phyloP scores from a whole-genome alignment of 495 filamentous ascomycete genomes.

The Penicillium alfredii region DNA sequence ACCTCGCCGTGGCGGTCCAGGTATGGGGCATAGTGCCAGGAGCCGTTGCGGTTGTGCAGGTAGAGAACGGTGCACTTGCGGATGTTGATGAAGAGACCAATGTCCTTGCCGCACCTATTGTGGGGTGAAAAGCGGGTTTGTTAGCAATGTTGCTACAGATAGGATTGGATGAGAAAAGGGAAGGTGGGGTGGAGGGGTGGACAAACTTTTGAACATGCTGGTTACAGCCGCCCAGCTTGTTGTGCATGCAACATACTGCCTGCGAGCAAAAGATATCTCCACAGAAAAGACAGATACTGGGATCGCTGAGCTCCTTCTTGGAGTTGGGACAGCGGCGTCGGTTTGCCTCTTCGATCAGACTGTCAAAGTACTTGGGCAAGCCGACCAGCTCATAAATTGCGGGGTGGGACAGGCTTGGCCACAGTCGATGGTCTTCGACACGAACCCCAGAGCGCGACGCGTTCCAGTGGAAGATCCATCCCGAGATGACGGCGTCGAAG shows the following conservation, averaged over 20 bases:
- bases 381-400: conserved; percentile 91
- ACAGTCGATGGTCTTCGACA: conserved; percentile 36
- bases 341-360: conserved; percentile 87
- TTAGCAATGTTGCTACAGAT: too few species aligned
- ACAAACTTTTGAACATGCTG: conserved; percentile 83
- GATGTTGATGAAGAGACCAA: conserved; percentile 92
- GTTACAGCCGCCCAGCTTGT: conserved; percentile 75
- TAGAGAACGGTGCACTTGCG: conserved; percentile 89
- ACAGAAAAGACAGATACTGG: conserved; percentile 88
- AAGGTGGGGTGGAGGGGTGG: neutral
- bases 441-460: conserved; percentile 40
- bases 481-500: conserved; percentile 53
- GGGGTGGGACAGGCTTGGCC: conserved; percentile 65
- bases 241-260: conserved; percentile 78
- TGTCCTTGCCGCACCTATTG: conserved; percentile 73
- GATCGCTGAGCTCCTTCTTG: conserved; percentile 83
- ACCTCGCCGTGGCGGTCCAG: conserved; percentile 93
- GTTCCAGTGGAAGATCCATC: conserved; percentile 73
- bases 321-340: conserved; percentile 79
- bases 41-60: conserved; percentile 72
- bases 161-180: neutral
- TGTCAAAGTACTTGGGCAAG: conserved; percentile 84
- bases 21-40: conserved; percentile 83
- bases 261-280: conserved; percentile 95
- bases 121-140: conserved; percentile 4